Base-by-base conservation (phyloP, 2,329 filamentous ascomycete species). In the Ophiostoma fasciatum region DNA sequence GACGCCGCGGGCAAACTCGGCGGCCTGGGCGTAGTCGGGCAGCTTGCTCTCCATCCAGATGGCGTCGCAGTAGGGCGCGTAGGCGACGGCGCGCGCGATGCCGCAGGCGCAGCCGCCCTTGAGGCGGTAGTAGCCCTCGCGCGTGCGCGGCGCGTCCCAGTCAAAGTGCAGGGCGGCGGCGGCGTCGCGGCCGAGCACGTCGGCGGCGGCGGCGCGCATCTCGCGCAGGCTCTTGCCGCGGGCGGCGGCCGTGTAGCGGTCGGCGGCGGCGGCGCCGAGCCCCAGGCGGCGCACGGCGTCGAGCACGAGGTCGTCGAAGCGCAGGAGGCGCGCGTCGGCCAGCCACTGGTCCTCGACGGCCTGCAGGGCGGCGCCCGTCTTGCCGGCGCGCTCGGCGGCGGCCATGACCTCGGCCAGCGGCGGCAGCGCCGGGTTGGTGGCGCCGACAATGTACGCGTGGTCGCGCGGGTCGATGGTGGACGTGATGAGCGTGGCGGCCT, bases 31-130 rank as follows among this genome's bases (percentile, higher is more conserved):
- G 57, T 68, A 96, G 57, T 96, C 88, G 31, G 90, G 90, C 47
- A 94, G 68, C 64, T 94, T 94, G 64, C 80, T 88, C 72, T 98
- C 90, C 90, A 98, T 98, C 90, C 90, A 98, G 60, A 98, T 93
- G 56, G 92, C 76, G 53, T 96, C 88, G 44, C 80, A 81, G 62
- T 92, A 94, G 3, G 90, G 88, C 0, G 83, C 88, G 54, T 92
- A 96, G 6, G 88, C 84, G 40, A 93, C 63, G 23, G 87, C 88
- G 32, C 88, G 76, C 68, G 90, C 92, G 55, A 96, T 66, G 41
- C 87, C 85, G 57, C 82, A 93, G 58, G 85, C 78, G 51, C 82
- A 93, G 41, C 90, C 90, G 42, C 90, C 90, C 59, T 83, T 71
- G 55, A 94, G 79, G 43, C 90, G 71, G 68, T 94, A 96, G 72